phyloP scores from a whole-genome alignment of 1,139 yeast species.

The Geotrichum candidum region DNA sequence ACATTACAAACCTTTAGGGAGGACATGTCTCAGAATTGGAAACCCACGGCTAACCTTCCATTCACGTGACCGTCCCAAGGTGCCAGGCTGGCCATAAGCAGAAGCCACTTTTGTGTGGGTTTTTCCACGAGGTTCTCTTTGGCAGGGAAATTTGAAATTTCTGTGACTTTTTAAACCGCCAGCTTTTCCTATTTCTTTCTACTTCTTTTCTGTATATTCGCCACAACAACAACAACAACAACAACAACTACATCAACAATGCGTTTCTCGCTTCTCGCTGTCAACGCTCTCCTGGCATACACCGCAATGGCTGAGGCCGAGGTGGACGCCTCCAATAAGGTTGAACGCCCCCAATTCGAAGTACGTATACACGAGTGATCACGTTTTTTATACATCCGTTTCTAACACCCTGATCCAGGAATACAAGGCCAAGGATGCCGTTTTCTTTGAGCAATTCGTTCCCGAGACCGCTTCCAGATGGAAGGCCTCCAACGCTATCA shows the following conservation, averaged over 20 bases:
- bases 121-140: no score
- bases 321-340: background rate
- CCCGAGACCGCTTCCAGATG: slow-evolving; percentile 45
- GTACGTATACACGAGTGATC: background rate
- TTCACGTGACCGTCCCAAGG: no score
- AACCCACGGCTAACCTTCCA: no score
- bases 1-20: no score
- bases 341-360: slow-evolving; percentile 12
- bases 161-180: no score
- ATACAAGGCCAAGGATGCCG: slow-evolving; percentile 28
- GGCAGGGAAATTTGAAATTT: background rate
- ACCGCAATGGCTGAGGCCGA: slow-evolving; percentile 13
- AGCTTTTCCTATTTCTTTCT: background rate
- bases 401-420: slow-evolving; percentile 8
- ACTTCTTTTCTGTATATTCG: background rate
- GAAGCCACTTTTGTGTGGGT: no score
- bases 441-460: slow-evolving; percentile 68
- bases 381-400: slow-evolving; percentile 1
- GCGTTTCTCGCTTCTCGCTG: slow-evolving; percentile 15
- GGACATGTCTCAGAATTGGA: no score
- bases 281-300: slow-evolving; percentile 12
- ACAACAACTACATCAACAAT: background rate
- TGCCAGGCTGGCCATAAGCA: no score
- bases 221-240: no score
- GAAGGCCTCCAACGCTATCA: slow-evolving; percentile 57